phyloP scores from a whole-genome alignment of 1,139 yeast species.

The Debaryomycetaceae sp. region DNA sequence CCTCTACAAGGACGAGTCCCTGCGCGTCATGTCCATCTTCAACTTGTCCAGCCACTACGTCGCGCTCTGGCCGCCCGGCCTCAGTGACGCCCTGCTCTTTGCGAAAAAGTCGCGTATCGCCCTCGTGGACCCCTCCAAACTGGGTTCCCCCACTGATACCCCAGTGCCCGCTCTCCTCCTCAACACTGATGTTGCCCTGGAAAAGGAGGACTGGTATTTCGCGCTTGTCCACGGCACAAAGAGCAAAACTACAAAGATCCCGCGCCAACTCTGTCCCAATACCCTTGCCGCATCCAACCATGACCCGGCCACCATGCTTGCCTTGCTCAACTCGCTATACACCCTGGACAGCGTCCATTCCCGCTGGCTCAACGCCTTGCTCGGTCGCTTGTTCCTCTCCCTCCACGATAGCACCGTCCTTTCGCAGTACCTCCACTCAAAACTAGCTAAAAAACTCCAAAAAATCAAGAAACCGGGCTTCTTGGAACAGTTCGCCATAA shows the following conservation, averaged over 20 bases:
- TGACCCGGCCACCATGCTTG: constrained; percentile 57
- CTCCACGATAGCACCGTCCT: constrained; percentile 62
- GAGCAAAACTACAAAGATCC: constrained; percentile 7
- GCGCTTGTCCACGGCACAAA: constrained; percentile 70
- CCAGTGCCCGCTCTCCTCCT: constrained; percentile 44
- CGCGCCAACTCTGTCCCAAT: constrained; percentile 15
- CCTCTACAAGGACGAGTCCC: constrained; percentile 58
- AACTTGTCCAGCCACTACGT: constrained; percentile 63
- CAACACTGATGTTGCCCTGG: constrained; percentile 65
- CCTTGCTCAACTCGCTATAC: constrained; percentile 63
- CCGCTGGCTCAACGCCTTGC: constrained; percentile 80
- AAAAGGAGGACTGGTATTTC: constrained; percentile 91
- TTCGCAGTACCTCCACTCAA: constrained; percentile 43
- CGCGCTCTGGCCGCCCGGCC: constrained; percentile 75
- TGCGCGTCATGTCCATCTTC: constrained; percentile 66
- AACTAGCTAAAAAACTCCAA: constrained; percentile 59
- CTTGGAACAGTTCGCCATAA: constrained; percentile 69
- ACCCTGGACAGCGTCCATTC: constrained; percentile 75
- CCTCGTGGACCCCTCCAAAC: constrained; percentile 28
- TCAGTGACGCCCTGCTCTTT: constrained; percentile 66
- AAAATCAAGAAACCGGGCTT: constrained; percentile 83
- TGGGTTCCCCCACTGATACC: background rate
- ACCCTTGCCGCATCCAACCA: constrained; percentile 64
- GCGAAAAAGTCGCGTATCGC: constrained; percentile 74
- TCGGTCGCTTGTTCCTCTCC: constrained; percentile 73